Evolutionary conservation across 2,329 filamentous ascomycete species (phyloP).

Genomic region (Cercospora berteroae): DNA sequence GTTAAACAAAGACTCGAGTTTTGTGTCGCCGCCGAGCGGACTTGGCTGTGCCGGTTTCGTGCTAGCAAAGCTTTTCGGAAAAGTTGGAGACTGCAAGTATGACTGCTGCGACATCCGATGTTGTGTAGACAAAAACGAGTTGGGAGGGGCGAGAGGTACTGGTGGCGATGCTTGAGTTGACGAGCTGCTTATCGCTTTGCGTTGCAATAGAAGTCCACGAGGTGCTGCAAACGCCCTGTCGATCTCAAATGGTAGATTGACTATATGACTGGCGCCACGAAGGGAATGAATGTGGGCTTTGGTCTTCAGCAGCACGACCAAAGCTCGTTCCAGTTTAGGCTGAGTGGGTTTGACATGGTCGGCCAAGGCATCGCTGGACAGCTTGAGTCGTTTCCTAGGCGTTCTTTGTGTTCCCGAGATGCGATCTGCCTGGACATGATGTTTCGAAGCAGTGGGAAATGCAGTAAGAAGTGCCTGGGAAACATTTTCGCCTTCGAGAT

Average conservation of each 20-base stretch:
- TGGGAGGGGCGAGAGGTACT: constrained; percentile 64
- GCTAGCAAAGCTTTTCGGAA: constrained; percentile 28
- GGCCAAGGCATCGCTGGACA: neutral
- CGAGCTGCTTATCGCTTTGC: constrained; percentile 62
- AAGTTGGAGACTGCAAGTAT: constrained; percentile 40
- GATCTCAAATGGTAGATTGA: constrained; percentile 93
- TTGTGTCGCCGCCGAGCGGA: constrained; percentile 26
- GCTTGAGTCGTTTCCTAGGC: constrained; percentile 9
- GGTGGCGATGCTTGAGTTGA: constrained; percentile 38
- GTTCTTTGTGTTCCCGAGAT: constrained; percentile 8
- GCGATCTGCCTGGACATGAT: neutral
- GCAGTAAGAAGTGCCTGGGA: constrained; percentile 82
- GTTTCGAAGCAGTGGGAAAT: constrained; percentile 56
- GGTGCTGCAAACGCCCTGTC: constrained; percentile 81
- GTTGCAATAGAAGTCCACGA: constrained; percentile 79
- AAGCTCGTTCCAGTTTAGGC: constrained; percentile 47
- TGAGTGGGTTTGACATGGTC: neutral
- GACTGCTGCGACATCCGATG: constrained; percentile 39
- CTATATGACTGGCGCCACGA: constrained; percentile 78
- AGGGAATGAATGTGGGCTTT: constrained; percentile 94
- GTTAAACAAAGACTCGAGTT: constrained; percentile 33
- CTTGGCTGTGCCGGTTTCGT: constrained; percentile 26
- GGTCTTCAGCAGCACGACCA: constrained; percentile 88
- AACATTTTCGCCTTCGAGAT: constrained; percentile 80
- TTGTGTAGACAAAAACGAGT: constrained; percentile 77